Percentiles rank a stretch among this genome's conserved stretches.
phyloP scores from a whole-genome alignment of 495 filamentous ascomycete genomes.

The Penicillium chermesinum region DNA sequence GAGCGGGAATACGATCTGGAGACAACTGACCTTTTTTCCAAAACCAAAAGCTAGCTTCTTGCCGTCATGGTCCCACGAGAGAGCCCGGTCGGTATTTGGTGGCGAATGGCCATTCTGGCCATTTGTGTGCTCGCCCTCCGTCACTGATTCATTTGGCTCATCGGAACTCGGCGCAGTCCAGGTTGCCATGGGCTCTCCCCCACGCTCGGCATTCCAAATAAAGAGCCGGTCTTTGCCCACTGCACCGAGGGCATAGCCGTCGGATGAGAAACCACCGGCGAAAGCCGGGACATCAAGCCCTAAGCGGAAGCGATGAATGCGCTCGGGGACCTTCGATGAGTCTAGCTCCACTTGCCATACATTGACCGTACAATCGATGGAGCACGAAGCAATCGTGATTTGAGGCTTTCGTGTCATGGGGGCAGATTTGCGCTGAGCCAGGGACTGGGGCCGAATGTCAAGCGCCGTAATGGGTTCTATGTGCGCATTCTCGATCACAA shows the following conservation, averaged over 20 bases:
- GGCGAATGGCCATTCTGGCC: constrained; percentile 38
- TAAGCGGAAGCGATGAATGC: constrained; percentile 43
- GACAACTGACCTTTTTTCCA: constrained; percentile 57
- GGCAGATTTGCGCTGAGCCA: constrained; percentile 10
- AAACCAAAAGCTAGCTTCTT: constrained; percentile 69
- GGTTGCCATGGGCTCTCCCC: constrained; percentile 57
- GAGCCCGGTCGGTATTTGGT: constrained; percentile 40
- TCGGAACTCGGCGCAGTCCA: constrained; percentile 45
- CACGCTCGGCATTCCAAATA: constrained; percentile 69
- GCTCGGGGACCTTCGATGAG: constrained; percentile 50
- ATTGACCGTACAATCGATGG: constrained; percentile 57
- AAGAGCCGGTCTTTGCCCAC: constrained; percentile 59
- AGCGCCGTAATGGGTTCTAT: constrained; percentile 44
- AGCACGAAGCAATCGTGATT: constrained; percentile 42
- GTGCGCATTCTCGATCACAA: constrained; percentile 37
- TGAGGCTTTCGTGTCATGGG: constrained; percentile 15
- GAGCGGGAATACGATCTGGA: not conserved
- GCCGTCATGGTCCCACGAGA: constrained; percentile 74
- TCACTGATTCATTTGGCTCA: constrained; percentile 19
- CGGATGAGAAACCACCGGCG: constrained; percentile 63
- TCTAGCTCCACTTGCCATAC: constrained; percentile 65
- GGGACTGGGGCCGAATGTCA: constrained; percentile 34
- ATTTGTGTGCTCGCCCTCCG: constrained; percentile 27
- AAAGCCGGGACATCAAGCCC: constrained; percentile 50
- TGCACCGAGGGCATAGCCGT: constrained; percentile 65